phyloP scores from a whole-genome alignment of 495 filamentous ascomycete genomes.

The Annulohypoxylon maeteangense region DNA sequence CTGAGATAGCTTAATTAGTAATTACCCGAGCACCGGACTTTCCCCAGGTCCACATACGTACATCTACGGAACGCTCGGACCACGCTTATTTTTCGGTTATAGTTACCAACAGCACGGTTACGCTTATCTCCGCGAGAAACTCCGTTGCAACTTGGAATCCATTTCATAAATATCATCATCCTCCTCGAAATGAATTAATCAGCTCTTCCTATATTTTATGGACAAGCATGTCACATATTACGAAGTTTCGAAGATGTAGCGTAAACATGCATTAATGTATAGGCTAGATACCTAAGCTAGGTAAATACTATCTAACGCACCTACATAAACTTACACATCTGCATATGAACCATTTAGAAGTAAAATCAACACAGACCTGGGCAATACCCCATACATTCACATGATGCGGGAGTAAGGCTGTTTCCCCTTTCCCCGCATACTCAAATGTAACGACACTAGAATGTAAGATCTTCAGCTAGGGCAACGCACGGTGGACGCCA shows the following conservation, averaged over 20 bases:
- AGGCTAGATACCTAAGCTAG: not conserved
- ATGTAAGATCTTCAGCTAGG: not conserved
- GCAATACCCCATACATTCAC: not conserved
- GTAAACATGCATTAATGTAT: no score
- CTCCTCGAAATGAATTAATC: not conserved
- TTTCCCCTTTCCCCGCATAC: conserved; percentile 31
- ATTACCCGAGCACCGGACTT: conserved; percentile 33
- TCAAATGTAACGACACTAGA: not conserved
- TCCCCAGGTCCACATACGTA: conserved; percentile 15
- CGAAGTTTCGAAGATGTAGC: no score
- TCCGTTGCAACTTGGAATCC: not conserved
- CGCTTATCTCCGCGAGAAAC: not conserved
- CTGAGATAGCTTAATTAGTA: conserved; percentile 21
- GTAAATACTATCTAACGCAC: not conserved
- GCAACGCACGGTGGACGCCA: not conserved
- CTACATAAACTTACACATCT: no score
- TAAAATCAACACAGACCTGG: not conserved
- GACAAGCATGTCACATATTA: not conserved
- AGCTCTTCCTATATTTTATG: not conserved
- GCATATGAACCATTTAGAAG: not conserved
- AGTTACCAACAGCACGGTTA: not conserved
- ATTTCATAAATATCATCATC: not conserved
- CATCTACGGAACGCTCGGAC: conserved; percentile 17
- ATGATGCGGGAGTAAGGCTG: not conserved
- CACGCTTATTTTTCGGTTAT: conserved; percentile 5